Base-by-base conservation (phyloP, 805 yeast species). In the Monosporozyma unispora region DNA sequence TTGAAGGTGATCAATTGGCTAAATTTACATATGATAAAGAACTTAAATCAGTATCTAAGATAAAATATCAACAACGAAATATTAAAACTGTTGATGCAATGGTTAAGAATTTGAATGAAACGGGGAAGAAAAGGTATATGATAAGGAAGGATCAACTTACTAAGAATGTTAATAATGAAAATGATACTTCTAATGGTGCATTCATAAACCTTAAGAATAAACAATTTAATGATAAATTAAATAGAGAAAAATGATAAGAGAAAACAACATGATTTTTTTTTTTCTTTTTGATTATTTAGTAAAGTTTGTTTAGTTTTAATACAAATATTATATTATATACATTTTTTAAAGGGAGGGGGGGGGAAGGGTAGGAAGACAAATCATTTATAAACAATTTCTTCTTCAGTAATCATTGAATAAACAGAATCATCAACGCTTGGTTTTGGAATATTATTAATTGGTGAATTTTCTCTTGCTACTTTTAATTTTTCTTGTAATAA, bases 361-460 rank as follows among this genome's bases (percentile, higher is more conserved):
- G n/a, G n/a, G n/a, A 39, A 3, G 42, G 14, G 23, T 4, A 19
- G 22, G 12, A 3, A 21, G 28, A 25, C 8, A 25, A n/a, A 7
- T 42, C 35, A 49, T 45, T 46, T 29, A 40, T 47, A 52, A 5
- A 43, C 23, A 72, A 37, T 80, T 87, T 1, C 89, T 87, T 39
- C 75, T 67, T 55, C 82, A 81, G 22, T 85, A 81, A 39, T 49
- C 19, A 47, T 35, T 19, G 51, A 48, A 19, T 50, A 53, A 12
- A 44, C 16, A 16, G 51, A 48, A 42, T 50, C 19, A 37, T 47
- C 18, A 21, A 23, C 39, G 8, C n/a, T n/a, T n/a, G 27, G 27
- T 9, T 43, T 23, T 28, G 40, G 29, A 28, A 42, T 42, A 16
- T 19, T n/a, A 6, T 4, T 25, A n/a, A 16, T 21, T 1, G 33